These are phyloP conservation scores for Neurospora sp. DNA, from an alignment of 495 filamentous ascomycete genomes.

Conservation along the genomic window DNA sequence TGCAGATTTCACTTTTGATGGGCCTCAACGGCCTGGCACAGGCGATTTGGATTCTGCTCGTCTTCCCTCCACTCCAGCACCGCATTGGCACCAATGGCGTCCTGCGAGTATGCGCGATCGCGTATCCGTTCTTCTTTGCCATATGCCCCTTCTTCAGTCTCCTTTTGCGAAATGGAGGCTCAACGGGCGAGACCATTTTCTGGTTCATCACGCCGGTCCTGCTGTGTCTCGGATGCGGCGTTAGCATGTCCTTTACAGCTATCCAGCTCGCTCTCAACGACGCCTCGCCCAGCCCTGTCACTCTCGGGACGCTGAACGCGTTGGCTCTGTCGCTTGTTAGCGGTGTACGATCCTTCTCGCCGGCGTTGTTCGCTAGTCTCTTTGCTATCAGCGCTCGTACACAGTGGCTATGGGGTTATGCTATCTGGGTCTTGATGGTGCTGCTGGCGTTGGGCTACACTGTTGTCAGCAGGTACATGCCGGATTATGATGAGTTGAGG, in stretches of 20 bases:
- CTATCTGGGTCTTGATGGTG: slow-evolving; percentile 55
- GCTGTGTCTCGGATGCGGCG: slow-evolving; percentile 42
- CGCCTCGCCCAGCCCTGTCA: slow-evolving; percentile 46
- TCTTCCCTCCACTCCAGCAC: slow-evolving; percentile 51
- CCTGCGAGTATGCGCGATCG: slow-evolving; percentile 39
- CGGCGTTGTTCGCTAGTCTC: slow-evolving; percentile 49
- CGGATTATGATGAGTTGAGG: slow-evolving; percentile 36
- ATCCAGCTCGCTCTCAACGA: slow-evolving; percentile 62
- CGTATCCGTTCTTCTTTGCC: slow-evolving; percentile 50
- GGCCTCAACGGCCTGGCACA: slow-evolving; percentile 49
- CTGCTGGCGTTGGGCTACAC: slow-evolving; percentile 36
- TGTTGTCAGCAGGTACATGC: slow-evolving; percentile 36
- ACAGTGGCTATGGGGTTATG: slow-evolving; percentile 48
- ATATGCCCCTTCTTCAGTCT: slow-evolving; percentile 40
- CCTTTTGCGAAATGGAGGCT: slow-evolving; percentile 33
- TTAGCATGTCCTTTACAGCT: slow-evolving; percentile 59
- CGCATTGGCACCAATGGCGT: slow-evolving; percentile 52
- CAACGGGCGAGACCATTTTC: slow-evolving; percentile 30
- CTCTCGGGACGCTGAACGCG: slow-evolving; percentile 56
- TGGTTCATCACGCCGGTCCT: slow-evolving; percentile 40
- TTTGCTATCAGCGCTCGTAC: slow-evolving; percentile 50
- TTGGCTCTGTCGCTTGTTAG: slow-evolving; percentile 46
- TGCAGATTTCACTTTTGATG: slow-evolving; percentile 51
- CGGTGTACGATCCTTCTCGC: slow-evolving; percentile 46
- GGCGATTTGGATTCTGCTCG: slow-evolving; percentile 52